Evolutionary conservation across 345 rosid species (phyloP).

Genomic region (Salix koriyanagi): DNA sequence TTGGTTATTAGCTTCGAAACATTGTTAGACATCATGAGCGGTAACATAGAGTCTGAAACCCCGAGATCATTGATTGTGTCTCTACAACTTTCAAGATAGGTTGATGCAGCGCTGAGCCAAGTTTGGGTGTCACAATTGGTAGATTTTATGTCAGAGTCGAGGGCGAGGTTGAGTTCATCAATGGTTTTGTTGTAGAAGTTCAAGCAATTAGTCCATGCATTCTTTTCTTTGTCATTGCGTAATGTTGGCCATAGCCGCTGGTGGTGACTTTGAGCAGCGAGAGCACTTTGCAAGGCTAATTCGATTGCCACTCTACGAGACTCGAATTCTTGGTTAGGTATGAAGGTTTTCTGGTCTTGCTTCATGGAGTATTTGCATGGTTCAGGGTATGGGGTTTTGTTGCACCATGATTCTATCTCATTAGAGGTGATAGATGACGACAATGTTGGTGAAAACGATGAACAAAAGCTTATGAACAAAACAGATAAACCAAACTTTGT

Average conservation of each 20-base stretch:
- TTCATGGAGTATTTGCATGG: slow-evolving; percentile 56
- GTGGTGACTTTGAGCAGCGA: slow-evolving; percentile 41
- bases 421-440: slow-evolving; percentile 15
- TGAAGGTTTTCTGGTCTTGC: slow-evolving; percentile 14
- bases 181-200: slow-evolving; percentile 52
- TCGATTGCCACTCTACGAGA: slow-evolving; percentile 43
- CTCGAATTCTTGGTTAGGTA: slow-evolving; percentile 40
- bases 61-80: slow-evolving; percentile 59
- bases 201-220: slow-evolving; percentile 78
- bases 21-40: slow-evolving; percentile 51
- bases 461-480: slow-evolving; percentile 7
- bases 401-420: slow-evolving; percentile 54
- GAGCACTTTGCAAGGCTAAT: slow-evolving; percentile 58
- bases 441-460: slow-evolving; percentile 8
- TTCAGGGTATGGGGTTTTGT: slow-evolving; percentile 59
- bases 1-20: slow-evolving; percentile 62
- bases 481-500: slow-evolving; percentile 3
- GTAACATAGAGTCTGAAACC: slow-evolving; percentile 40
- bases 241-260: slow-evolving; percentile 51
- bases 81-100: slow-evolving; percentile 67
- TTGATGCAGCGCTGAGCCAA: slow-evolving; percentile 76
- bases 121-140: slow-evolving; percentile 61
- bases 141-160: slow-evolving; percentile 38
- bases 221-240: slow-evolving; percentile 47
- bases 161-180: slow-evolving; percentile 49